Conservation (phyloP, 805 yeast species). For the Metschnikowia noctiluminum region DNA sequence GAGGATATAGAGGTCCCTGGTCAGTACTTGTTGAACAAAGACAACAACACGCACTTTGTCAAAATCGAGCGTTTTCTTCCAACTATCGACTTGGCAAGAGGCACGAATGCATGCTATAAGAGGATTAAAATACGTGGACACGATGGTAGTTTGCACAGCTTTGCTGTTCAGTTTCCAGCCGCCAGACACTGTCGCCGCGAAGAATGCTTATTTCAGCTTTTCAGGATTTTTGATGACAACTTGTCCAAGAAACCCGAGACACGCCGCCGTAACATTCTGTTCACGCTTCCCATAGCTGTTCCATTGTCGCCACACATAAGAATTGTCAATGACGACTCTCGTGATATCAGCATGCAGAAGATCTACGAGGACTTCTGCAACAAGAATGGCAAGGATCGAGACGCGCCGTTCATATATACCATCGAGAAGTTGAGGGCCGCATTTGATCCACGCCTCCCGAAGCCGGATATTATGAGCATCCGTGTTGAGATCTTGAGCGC, state of each 20-base stretch:
- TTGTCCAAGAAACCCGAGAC: conserved; percentile 81
- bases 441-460: conserved; percentile 87
- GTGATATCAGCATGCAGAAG: conserved; percentile 72
- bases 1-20: conserved; percentile 98
- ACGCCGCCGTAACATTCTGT: conserved; percentile 76
- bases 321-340: conserved; percentile 76
- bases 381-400: conserved; percentile 68
- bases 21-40: conserved; percentile 85
- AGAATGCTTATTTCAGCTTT: conserved; percentile 88
- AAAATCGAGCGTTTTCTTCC: conserved; percentile 93
- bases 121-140: conserved; percentile 87
- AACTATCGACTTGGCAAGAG: conserved; percentile 80
- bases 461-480: conserved; percentile 85
- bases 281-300: conserved; percentile 86
- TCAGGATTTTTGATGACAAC: conserved; percentile 82
- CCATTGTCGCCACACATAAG: conserved; percentile 95
- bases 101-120: conserved; percentile 86
- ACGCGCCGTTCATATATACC: conserved; percentile 85
- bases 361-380: conserved; percentile 87
- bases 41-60: conserved; percentile 83
- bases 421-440: conserved; percentile 87
- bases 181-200: conserved; percentile 97
- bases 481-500: conserved; percentile 90
- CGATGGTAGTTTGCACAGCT: conserved; percentile 87
- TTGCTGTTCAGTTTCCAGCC: conserved; percentile 96